Conservation (phyloP, 129 eudicot genomes). For the Smallanthus sonchifolius region DNA sequence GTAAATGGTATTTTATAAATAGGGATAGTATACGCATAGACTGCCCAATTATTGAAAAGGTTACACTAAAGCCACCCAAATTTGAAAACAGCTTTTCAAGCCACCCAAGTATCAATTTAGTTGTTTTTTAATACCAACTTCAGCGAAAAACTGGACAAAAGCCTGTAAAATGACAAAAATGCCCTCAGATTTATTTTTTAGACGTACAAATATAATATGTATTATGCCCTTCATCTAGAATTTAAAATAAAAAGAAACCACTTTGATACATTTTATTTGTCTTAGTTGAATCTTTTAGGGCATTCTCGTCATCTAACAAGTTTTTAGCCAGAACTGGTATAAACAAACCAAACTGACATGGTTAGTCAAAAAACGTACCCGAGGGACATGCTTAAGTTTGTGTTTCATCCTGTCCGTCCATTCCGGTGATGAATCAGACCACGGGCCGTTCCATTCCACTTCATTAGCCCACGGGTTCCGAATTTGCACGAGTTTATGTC, state of each 20-base stretch:
- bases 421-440: slow-evolving; percentile 96
- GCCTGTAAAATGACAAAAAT: neutral
- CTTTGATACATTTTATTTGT: neutral
- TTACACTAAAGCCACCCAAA: neutral
- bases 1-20: neutral
- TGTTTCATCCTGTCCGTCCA: slow-evolving; percentile 98
- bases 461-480: slow-evolving; percentile 99
- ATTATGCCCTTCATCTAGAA: neutral
- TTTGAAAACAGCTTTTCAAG: neutral
- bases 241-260: neutral
- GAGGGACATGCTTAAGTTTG: slow-evolving; percentile 85
- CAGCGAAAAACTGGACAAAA: neutral
- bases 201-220: neutral
- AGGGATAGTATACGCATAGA: neutral
- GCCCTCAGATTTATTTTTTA: neutral
- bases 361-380: slow-evolving; percentile 34
- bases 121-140: neutral
- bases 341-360: neutral
- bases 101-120: neutral
- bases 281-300: neutral
- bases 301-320: neutral
- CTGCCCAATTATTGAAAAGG: neutral
- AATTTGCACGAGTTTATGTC: slow-evolving; percentile 91
- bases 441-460: slow-evolving; percentile 98
- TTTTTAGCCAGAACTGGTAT: neutral